Evolutionary conservation across 1,284 basidiomycete genomes (phyloP).

Genomic region (Moniliophthora roreri): DNA sequence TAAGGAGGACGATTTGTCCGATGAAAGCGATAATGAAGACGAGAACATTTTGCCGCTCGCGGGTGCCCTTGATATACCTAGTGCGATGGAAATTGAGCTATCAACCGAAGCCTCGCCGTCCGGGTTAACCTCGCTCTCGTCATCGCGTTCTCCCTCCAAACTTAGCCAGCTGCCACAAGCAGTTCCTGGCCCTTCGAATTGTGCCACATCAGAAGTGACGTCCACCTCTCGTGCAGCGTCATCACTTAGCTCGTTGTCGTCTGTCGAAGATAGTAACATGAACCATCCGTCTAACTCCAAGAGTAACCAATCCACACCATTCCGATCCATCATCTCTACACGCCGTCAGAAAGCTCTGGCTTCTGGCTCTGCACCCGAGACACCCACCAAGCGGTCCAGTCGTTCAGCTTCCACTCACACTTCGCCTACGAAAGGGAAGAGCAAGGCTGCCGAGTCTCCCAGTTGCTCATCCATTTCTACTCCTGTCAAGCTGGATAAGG

Average conservation of each 20-base stretch:
- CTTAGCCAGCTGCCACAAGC: constrained; percentile 19
- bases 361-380: constrained; percentile 20
- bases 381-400: constrained; percentile 26
- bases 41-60: constrained; percentile 43
- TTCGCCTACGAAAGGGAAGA: constrained; percentile 12
- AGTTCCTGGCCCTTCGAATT: constrained; percentile 23
- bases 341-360: constrained; percentile 51
- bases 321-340: constrained; percentile 58
- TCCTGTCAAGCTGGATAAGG: constrained; percentile 23
- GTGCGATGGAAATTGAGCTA: constrained; percentile 50
- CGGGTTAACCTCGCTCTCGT: constrained; percentile 45
- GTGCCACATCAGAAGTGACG: constrained; percentile 22
- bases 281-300: constrained; percentile 20
- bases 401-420: constrained; percentile 26
- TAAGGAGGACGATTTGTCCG: constrained; percentile 53
- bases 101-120: constrained; percentile 46
- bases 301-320: constrained; percentile 32
- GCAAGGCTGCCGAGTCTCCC: constrained; percentile 3
- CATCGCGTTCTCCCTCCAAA: constrained; percentile 35
- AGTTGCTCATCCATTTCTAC: constrained; percentile 15
- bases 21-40: constrained; percentile 51
- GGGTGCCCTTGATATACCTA: constrained; percentile 43
- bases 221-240: constrained; percentile 34
- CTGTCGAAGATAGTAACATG: constrained; percentile 24
- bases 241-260: constrained; percentile 35